Conservation (phyloP, 176 grass and related monocot genomes). For the Phoenix roebelenii region DNA sequence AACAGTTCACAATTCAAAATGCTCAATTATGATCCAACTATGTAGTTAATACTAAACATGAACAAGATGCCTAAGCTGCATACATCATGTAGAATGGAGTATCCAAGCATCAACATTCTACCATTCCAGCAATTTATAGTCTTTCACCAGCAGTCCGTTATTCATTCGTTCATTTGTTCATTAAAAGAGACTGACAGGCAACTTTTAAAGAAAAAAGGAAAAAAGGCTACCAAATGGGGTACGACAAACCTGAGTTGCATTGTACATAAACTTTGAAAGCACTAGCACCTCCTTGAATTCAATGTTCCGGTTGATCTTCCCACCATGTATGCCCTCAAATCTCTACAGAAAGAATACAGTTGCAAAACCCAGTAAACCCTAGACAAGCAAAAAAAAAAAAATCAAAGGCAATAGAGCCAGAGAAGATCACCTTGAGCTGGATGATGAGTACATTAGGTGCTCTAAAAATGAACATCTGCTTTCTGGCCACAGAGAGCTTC, state of each 20-base stretch:
- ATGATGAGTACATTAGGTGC: constrained; percentile 94
- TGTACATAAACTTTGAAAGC: constrained; percentile 82
- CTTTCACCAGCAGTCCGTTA: too few species aligned
- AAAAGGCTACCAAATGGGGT: too few species aligned
- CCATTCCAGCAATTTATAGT: too few species aligned
- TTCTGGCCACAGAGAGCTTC: constrained; percentile 77
- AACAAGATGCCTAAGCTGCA: too few species aligned
- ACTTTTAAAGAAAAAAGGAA: too few species aligned
- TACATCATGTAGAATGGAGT: too few species aligned
- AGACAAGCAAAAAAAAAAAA: not conserved
- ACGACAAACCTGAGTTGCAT: constrained; percentile 58
- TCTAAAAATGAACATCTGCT: constrained; percentile 83
- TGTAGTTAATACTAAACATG: too few species aligned
- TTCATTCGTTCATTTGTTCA: too few species aligned
- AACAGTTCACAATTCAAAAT: too few species aligned
- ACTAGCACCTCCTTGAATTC: constrained; percentile 74
- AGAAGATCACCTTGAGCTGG: constrained; percentile 74
- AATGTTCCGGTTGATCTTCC: constrained; percentile 85
- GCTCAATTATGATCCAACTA: too few species aligned
- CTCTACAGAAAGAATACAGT: constrained; percentile 40
- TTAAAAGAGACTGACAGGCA: too few species aligned
- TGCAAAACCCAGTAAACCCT: constrained; percentile 1
- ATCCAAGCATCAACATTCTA: too few species aligned
- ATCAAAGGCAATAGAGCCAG: constrained; percentile 2
- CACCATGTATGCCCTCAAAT: constrained; percentile 86